A percentile compares a stretch with the other conserved stretches of the same genome.
Conservation (phyloP, 2,329 filamentous ascomycete genomes). For the Penicillium sp. region DNA sequence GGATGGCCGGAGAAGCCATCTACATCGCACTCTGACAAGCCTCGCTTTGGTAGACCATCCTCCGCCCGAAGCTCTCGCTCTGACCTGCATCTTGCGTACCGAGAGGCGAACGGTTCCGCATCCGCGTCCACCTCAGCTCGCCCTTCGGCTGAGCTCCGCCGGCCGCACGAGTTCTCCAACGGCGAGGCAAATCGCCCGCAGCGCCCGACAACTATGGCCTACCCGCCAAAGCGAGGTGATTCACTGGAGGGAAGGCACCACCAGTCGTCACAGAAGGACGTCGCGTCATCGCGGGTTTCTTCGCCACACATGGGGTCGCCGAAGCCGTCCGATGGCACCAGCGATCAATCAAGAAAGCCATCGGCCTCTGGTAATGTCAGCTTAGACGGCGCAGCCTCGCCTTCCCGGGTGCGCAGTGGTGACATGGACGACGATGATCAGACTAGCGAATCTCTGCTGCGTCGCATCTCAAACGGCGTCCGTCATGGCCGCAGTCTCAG, state of each 20-base stretch:
- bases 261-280: constrained; percentile 61
- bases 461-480: constrained; percentile 86
- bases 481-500: constrained; percentile 88
- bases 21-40: constrained; percentile 48
- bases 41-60: constrained; percentile 56
- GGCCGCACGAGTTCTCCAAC: constrained; percentile 49
- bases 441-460: constrained; percentile 70
- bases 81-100: constrained; percentile 32
- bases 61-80: constrained; percentile 44
- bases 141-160: constrained; percentile 54
- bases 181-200: constrained; percentile 35
- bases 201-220: constrained; percentile 29
- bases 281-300: constrained; percentile 34
- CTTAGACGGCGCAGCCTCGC: constrained; percentile 50
- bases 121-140: constrained; percentile 40
- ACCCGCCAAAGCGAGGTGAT: constrained; percentile 53
- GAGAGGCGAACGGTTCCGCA: constrained; percentile 38
- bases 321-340: constrained; percentile 29
- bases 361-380: constrained; percentile 44
- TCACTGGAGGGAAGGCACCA: constrained; percentile 51
- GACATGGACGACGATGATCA: constrained; percentile 70
- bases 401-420: constrained; percentile 58
- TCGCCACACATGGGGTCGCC: constrained; percentile 35
- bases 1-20: constrained; percentile 22
- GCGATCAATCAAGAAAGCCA: constrained; percentile 9